Conservation (phyloP, 805 yeast species). For the Wickerhamomyces canadensis region DNA sequence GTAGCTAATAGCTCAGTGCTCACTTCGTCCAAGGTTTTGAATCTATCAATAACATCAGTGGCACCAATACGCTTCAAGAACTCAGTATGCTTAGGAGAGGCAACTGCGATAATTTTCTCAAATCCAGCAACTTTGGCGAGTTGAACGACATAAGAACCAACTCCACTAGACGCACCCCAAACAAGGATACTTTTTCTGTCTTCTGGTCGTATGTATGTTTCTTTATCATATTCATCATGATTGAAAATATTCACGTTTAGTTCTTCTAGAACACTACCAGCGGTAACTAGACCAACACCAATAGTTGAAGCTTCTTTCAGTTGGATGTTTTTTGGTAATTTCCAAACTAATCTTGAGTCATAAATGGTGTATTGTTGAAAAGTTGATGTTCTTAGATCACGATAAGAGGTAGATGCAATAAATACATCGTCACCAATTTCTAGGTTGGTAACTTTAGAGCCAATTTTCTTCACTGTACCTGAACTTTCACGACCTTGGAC, state of each 20-base stretch:
- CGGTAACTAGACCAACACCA: constrained; percentile 45
- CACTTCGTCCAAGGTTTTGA: constrained; percentile 21
- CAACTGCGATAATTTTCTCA: constrained; percentile 35
- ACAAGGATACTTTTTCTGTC: constrained; percentile 25
- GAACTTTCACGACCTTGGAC: constrained; percentile 43
- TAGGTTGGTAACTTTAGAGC: constrained; percentile 28
- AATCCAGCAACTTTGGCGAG: constrained; percentile 35
- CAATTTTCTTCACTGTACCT: constrained; percentile 33
- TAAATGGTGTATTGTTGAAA: constrained; percentile 41
- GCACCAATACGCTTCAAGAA: constrained; percentile 38
- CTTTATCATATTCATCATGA: constrained; percentile 8
- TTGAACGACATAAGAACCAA: constrained; percentile 39
- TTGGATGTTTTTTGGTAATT: constrained; percentile 29
- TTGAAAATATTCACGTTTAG: constrained; percentile 16
- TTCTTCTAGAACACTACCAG: constrained; percentile 30
- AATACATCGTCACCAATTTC: constrained; percentile 34
- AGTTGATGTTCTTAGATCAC: constrained; percentile 41
- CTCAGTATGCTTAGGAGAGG: constrained; percentile 35
- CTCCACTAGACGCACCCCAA: constrained; percentile 48
- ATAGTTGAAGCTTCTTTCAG: constrained; percentile 38
- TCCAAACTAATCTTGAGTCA: constrained; percentile 41
- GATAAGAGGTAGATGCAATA: constrained; percentile 40
- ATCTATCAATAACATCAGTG: constrained; percentile 33
- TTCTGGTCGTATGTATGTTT: constrained; percentile 2
- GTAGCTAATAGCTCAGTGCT: constrained; percentile 15